Base-by-base conservation (phyloP, 2,329 filamentous ascomycete species). In the Colletotrichum aenigma region DNA sequence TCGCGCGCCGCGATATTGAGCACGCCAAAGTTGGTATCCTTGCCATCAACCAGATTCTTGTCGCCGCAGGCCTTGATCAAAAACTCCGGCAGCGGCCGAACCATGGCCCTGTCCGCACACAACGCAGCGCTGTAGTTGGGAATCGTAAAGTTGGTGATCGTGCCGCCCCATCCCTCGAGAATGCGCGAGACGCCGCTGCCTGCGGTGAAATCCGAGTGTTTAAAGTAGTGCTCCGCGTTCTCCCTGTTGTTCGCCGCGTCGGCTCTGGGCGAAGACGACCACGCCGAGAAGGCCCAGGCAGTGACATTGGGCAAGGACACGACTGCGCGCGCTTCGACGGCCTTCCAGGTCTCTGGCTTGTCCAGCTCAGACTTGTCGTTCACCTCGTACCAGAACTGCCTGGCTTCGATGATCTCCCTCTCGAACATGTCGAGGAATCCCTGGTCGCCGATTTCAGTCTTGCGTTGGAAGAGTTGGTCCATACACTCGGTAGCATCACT, bases 131-230 rank as follows among this genome's bases (percentile, higher is more conserved):
- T 78, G 64, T 80, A 79, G 77, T 81, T 80, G 9, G 83, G 83
- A n/a, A 86, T 80, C 28, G 81, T 81, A 48, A 85, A 81, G 74
- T 84, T 83, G 77, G 81, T 85, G 10, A 77, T 81, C 58, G 86
- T 81, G 67, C 83, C 82, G 58, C 80, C 79, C 80, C 80, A 81
- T 28, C 80, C 80, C 61, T 81, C 80, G 13, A 81, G 78, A 61
- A 82, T 81, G 38, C 77, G 76, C 26, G 81, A 80, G 2, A 74
- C 60, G 4, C 21, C 58, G 5, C 78, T 72, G 15, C 32, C 52
- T 3, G 78, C 77, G 4, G 67, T 66, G 4, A 66, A 38, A 7
- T 71, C 71, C 3, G 80, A 81, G 8, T 79, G 58, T 65, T 82
- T 81, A 48, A 76, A 74, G 69, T 82, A 82, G 74, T 81, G 80